Evolutionary conservation across 495 filamentous ascomycete genomes (phyloP).

Genomic region (Hypoxylon crocopeplum): DNA sequence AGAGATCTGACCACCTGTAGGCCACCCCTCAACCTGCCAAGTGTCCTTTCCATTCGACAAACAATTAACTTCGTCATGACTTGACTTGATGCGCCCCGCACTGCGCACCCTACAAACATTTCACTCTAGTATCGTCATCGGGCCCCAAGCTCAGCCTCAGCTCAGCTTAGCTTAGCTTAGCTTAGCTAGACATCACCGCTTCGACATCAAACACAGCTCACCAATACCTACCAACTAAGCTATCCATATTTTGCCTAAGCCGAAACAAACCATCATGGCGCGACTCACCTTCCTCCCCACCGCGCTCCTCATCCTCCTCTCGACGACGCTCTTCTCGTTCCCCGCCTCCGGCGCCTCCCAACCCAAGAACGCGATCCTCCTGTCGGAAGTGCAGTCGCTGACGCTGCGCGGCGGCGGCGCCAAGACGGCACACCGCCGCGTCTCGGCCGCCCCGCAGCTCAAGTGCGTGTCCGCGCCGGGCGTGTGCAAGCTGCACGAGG

Average conservation of each 20-base stretch:
- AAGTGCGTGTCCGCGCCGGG: constrained; percentile 75
- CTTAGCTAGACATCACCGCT: neutral
- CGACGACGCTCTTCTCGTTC: constrained; percentile 35
- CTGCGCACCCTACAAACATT: neutral
- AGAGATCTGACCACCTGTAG: no score
- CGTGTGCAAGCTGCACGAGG: constrained; percentile 65
- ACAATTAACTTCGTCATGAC: neutral
- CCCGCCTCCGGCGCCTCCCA: constrained; percentile 34
- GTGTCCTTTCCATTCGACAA: constrained; percentile 4
- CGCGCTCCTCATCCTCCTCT: constrained; percentile 47
- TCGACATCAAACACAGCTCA: neutral
- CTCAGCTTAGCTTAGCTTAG: neutral
- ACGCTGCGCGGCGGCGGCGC: constrained; percentile 70
- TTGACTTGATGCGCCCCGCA: neutral
- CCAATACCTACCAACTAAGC: constrained; percentile 3
- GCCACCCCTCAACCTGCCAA: neutral
- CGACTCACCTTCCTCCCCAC: constrained; percentile 31
- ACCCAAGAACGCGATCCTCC: constrained; percentile 66
- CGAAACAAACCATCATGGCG: constrained; percentile 16
- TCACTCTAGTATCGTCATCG: neutral
- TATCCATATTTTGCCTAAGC: neutral
- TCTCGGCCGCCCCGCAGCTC: constrained; percentile 81
- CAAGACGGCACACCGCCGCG: constrained; percentile 74
- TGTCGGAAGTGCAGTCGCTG: constrained; percentile 77
- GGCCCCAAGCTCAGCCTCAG: neutral